Base-by-base conservation (phyloP, 2,329 filamentous ascomycete genomes). In the Colletotrichum siamense region DNA sequence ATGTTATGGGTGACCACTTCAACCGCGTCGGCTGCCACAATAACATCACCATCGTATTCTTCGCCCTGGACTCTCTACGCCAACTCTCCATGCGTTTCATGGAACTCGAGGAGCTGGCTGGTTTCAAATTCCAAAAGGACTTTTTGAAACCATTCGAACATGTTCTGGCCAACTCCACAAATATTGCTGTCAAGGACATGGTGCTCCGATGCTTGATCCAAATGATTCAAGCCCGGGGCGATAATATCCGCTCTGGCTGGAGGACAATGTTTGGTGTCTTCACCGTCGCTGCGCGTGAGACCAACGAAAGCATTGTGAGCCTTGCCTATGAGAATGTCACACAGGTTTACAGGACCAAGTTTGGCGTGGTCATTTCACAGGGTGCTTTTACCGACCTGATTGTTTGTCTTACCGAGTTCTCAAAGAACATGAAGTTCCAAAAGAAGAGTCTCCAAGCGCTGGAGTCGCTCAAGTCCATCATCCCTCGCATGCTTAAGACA, bases 71-170 rank as follows among this genome's bases (percentile, higher is more conserved):
- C 86, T 98, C 96, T 5, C 87, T 99, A 61, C 92, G 98, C 55
- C 97, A 99, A 84, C 88, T 99, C 55, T 98, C 96, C 1, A 99
- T 99, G 96, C 94, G 96, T 22, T 99, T 99, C 83, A 95, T 99
- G 94, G 97, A 99, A 85, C 96, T 99, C 77, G 97, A 98, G 83
- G 97, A 99, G 84, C 86, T 99, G 79, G 95, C 97, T 1, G 97
- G 98, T 81, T 99, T 99, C 91, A 99, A 99, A 85, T 99, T 99
- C 82, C 97, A 99, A 81, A 99, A 99, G 84, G 96, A 99, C 83
- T 99, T 99, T 84, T 87, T 99, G 70, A 99, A 98, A 85, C 97
- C 98, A 0, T 99, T 99, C 81, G 96, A 99, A 86, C 95, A 99
- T 84, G 96, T 99, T 80, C 95, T 99, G 87, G 94, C 95, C 74